Percentiles rank a stretch among this genome's conserved stretches.
phyloP scores from a whole-genome alignment of 306 rosid genomes.

The Begonia masoniana region DNA sequence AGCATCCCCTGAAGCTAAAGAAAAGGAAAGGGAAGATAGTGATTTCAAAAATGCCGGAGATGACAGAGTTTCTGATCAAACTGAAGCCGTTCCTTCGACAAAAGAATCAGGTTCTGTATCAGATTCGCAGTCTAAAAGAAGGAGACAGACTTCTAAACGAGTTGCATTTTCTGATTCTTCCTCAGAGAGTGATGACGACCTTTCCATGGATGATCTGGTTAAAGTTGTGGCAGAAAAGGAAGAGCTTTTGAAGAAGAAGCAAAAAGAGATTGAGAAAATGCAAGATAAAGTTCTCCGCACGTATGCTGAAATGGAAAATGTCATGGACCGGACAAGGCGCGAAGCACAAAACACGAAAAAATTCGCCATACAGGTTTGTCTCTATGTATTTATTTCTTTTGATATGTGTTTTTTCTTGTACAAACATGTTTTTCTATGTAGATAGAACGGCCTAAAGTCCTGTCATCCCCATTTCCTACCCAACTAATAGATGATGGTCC shows the following conservation, averaged over 20 bases:
- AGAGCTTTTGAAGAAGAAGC: slow-evolving; percentile 59
- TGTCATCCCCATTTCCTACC: no score
- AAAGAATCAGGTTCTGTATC: slow-evolving; percentile 46
- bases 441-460: no score
- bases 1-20: slow-evolving; percentile 43
- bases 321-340: slow-evolving; percentile 75
- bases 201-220: slow-evolving; percentile 56
- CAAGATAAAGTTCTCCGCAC: slow-evolving; percentile 78
- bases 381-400: slow-evolving; percentile 4
- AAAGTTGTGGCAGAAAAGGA: slow-evolving; percentile 66
- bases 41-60: slow-evolving; percentile 19
- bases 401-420: neutral
- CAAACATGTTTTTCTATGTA: neutral
- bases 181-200: slow-evolving; percentile 36
- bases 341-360: slow-evolving; percentile 77
- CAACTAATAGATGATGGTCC: no score
- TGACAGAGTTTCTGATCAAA: slow-evolving; percentile 20
- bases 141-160: slow-evolving; percentile 31
- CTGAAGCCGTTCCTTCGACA: neutral
- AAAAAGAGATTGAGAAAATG: slow-evolving; percentile 67
- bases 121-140: slow-evolving; percentile 25
- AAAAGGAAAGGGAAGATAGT: slow-evolving; percentile 27
- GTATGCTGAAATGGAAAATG: slow-evolving; percentile 88
- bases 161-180: slow-evolving; percentile 48
- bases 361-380: slow-evolving; percentile 64